phyloP scores from a whole-genome alignment of 257 asterid genomes.

The Gentiana straminea region DNA sequence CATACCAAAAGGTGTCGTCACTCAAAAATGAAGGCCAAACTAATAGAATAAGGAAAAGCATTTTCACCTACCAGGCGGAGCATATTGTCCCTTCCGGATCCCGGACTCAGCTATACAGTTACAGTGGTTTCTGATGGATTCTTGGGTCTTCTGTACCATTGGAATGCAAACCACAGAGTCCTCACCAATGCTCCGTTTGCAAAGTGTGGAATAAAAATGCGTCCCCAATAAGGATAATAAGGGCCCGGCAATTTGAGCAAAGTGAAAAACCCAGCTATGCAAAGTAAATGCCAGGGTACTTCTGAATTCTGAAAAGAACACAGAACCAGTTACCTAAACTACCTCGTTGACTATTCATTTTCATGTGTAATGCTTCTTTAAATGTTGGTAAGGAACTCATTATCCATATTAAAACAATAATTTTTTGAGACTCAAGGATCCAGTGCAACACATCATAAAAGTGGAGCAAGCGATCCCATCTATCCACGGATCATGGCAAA shows the following conservation, averaged over 20 bases:
- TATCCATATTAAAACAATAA: no score
- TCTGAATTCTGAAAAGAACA: slow-evolving; percentile 46
- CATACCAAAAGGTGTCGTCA: no score
- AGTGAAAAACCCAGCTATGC: slow-evolving; percentile 38
- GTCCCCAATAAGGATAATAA: slow-evolving; percentile 92
- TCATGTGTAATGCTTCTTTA: background rate
- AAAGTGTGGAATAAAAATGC: slow-evolving; percentile 73
- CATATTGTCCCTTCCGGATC: slow-evolving; percentile 15
- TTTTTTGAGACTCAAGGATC: no score
- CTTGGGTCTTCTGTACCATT: slow-evolving; percentile 49
- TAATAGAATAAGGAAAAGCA: background rate
- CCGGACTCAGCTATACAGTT: slow-evolving; percentile 13
- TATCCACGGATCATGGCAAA: no score
- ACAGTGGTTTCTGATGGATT: slow-evolving; percentile 21
- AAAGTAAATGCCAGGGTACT: slow-evolving; percentile 86
- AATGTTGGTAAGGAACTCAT: no score
- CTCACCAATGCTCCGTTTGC: slow-evolving; percentile 78
- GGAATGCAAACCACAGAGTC: slow-evolving; percentile 66
- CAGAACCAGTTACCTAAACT: background rate
- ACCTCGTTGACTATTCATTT: background rate
- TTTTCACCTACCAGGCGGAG: slow-evolving; percentile 22
- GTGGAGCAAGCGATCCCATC: no score
- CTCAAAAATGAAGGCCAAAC: no score
- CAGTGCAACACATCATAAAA: no score
- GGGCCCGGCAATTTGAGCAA: slow-evolving; percentile 83